Evolutionary conservation across 108 stramenopile genomes (phyloP).

Genomic region (Cyclotella atomus): DNA sequence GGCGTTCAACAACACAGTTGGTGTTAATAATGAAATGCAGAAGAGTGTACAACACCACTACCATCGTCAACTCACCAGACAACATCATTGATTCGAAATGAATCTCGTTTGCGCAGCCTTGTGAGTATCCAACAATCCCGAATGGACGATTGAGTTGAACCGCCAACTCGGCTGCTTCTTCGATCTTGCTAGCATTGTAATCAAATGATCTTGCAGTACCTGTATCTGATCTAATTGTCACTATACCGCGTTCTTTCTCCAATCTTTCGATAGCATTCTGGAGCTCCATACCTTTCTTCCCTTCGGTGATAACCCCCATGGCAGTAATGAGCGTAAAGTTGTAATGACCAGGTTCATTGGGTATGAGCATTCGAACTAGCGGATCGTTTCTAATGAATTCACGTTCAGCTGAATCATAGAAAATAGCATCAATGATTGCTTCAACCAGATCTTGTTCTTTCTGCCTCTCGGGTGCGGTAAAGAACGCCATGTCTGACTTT

Average conservation of each 20-base stretch:
- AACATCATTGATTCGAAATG: conserved; percentile 81
- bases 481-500: conserved; percentile 34
- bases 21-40: too few relatives aligned
- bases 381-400: conserved; percentile 67
- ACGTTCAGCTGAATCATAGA: conserved; percentile 71
- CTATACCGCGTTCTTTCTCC: conserved; percentile 71
- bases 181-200: conserved; percentile 86
- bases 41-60: too few relatives aligned
- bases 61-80: conserved; percentile 50
- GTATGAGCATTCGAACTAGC: conserved; percentile 72
- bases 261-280: conserved; percentile 67
- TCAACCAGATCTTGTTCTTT: conserved; percentile 79
- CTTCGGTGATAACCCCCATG: conserved; percentile 92
- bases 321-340: conserved; percentile 86
- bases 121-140: conserved; percentile 85
- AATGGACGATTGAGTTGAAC: conserved; percentile 62
- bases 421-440: conserved; percentile 83
- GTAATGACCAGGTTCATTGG: conserved; percentile 80
- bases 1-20: neutral
- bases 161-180: conserved; percentile 57
- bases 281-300: conserved; percentile 84
- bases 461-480: conserved; percentile 60
- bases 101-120: conserved; percentile 87
- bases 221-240: conserved; percentile 81
- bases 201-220: conserved; percentile 85